phyloP scores from a whole-genome alignment of 805 yeast species.

The Isabelozyma pseudorhagii region DNA sequence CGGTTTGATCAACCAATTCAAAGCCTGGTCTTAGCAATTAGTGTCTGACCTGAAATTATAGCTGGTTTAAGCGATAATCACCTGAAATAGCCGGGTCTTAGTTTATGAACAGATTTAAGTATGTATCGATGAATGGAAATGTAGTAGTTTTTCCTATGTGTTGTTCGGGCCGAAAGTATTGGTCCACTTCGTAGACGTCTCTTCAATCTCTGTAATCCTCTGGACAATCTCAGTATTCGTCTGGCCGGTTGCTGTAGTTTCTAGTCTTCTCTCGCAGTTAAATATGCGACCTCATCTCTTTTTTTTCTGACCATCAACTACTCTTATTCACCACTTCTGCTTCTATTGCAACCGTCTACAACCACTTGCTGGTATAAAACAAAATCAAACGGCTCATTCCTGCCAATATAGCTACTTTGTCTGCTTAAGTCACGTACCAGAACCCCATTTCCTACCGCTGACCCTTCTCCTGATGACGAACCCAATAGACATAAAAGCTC shows the following conservation, averaged over 20 bases:
- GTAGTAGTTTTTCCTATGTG: too few species aligned
- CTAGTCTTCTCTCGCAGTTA: background rate
- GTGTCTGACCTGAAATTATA: background rate
- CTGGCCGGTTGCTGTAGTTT: too few species aligned
- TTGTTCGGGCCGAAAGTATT: too few species aligned
- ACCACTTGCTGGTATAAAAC: background rate
- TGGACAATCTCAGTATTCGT: too few species aligned
- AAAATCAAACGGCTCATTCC: background rate
- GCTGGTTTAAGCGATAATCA: too few species aligned
- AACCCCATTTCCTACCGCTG: background rate
- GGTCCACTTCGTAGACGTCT: too few species aligned
- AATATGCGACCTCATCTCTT: background rate
- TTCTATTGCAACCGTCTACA: background rate
- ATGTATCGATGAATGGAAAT: too few species aligned
- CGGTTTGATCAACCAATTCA: conserved; percentile 92
- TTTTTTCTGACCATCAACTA: background rate
- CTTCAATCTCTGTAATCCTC: too few species aligned
- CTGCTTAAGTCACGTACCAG: background rate
- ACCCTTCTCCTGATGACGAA: conserved; percentile 2
- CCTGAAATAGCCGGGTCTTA: too few species aligned
- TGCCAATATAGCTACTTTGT: background rate
- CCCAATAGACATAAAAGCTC: conserved; percentile 3
- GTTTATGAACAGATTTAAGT: too few species aligned
- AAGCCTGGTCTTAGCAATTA: conserved; percentile 57
- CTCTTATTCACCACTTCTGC: background rate